Evolutionary conservation across 192 early-diverging fungal species (phyloP).

Genomic region (Coemansia sp.): DNA sequence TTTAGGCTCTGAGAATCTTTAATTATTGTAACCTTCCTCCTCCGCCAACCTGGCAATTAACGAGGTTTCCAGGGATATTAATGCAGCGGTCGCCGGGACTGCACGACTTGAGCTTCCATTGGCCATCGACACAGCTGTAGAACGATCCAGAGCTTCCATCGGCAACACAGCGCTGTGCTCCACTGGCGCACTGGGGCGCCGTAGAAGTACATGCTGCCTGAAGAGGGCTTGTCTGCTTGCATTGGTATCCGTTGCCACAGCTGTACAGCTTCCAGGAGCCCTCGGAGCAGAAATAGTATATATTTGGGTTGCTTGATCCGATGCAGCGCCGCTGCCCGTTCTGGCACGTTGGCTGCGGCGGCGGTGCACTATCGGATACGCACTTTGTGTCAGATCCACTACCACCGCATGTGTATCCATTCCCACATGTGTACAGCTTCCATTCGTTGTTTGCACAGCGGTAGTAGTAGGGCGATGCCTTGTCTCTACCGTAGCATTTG

Average conservation of each 20-base stretch:
- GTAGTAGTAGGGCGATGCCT: conserved; percentile 37
- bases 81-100: conserved; percentile 36
- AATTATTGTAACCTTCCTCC: background rate
- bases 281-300: conserved; percentile 47
- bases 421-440: conserved; percentile 43
- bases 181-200: conserved; percentile 27
- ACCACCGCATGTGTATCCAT: conserved; percentile 27
- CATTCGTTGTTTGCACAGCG: conserved; percentile 29
- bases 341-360: conserved; percentile 19
- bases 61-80: conserved; percentile 33
- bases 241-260: conserved; percentile 44
- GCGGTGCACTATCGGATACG: conserved; percentile 7
- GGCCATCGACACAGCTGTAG: conserved; percentile 28
- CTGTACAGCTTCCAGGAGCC: conserved; percentile 41
- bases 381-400: conserved; percentile 22
- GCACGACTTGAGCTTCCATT: conserved; percentile 41
- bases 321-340: conserved; percentile 44
- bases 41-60: conserved; percentile 47
- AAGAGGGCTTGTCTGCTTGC: conserved; percentile 19
- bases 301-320: conserved; percentile 16
- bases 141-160: conserved; percentile 19
- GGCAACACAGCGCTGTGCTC: conserved; percentile 31
- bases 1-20: background rate
- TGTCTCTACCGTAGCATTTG: conserved; percentile 29
- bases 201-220: conserved; percentile 33